Evolutionary conservation across 2,329 filamentous ascomycete species (phyloP).

Genomic region (Fusarium fujikuroi): DNA sequence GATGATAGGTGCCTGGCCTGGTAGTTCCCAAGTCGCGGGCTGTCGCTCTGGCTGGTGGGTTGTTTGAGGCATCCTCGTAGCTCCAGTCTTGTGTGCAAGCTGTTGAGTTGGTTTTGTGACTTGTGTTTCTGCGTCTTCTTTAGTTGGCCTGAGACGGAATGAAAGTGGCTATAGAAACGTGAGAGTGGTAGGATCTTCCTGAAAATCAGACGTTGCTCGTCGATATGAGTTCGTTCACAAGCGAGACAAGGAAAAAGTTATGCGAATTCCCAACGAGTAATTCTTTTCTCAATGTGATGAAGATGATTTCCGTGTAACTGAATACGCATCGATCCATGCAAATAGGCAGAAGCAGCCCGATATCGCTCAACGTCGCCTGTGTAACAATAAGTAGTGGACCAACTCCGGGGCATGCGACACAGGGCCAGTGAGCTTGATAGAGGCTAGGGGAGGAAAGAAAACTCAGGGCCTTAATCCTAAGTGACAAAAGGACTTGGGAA

Average conservation of each 20-base stretch:
- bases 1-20: fast-evolving
- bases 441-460: too few species aligned
- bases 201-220: background rate
- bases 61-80: fast-evolving
- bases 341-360: background rate
- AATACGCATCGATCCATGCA: fast-evolving
- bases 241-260: fast-evolving
- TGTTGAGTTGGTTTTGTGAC: background rate
- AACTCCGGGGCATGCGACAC: background rate
- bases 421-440: too few species aligned
- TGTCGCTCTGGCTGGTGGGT: fast-evolving
- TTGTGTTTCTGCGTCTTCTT: fast-evolving
- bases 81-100: fast-evolving
- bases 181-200: background rate
- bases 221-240: fast-evolving
- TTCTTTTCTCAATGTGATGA: background rate
- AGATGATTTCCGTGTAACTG: fast-evolving
- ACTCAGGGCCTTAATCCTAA: too few species aligned
- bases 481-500: too few species aligned
- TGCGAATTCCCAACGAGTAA: fast-evolving
- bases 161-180: fast-evolving
- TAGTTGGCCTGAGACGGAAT: fast-evolving
- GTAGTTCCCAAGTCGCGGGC: fast-evolving
- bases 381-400: background rate
- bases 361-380: background rate